phyloP scores from a whole-genome alignment of 1,284 basidiomycete genomes.

The Testicularia cyperi region DNA sequence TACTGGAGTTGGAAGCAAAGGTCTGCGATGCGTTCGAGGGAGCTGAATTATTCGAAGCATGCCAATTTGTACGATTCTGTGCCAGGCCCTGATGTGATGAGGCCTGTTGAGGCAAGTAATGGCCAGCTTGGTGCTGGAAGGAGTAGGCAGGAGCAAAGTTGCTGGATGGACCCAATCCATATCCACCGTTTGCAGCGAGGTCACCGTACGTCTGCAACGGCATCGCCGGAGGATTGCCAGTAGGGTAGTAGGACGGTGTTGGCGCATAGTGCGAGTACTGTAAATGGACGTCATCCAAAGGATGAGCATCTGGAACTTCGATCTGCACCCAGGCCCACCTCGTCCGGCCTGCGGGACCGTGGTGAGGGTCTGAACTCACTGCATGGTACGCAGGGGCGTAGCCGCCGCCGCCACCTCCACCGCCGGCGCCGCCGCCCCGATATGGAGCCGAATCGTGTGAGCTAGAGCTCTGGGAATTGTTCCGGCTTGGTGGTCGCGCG shows the following conservation, averaged over 20 bases:
- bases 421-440: not conserved
- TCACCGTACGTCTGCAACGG: too few relatives aligned
- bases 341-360: conserved; percentile 18
- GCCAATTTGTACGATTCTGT: too few relatives aligned
- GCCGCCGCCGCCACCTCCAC: not conserved
- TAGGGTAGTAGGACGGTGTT: conserved; percentile 7
- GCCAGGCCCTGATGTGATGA: too few relatives aligned
- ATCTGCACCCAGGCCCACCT: conserved; percentile 40
- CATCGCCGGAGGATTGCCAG: not conserved
- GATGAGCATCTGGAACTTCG: conserved; percentile 28
- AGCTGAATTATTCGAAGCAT: too few relatives aligned
- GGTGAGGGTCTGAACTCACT: conserved; percentile 13
- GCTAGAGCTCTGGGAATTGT: not conserved
- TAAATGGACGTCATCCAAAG: conserved; percentile 15
- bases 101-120: too few relatives aligned
- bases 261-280: conserved; percentile 21
- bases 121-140: too few relatives aligned
- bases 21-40: too few relatives aligned
- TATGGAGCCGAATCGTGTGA: not conserved
- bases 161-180: too few relatives aligned
- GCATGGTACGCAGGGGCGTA: conserved; percentile 14
- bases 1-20: too few relatives aligned
- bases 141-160: too few relatives aligned
- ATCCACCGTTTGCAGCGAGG: too few relatives aligned
- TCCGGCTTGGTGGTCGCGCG: not conserved